Conservation (phyloP, 441 rosid genomes). For the Omphalea diandra region DNA sequence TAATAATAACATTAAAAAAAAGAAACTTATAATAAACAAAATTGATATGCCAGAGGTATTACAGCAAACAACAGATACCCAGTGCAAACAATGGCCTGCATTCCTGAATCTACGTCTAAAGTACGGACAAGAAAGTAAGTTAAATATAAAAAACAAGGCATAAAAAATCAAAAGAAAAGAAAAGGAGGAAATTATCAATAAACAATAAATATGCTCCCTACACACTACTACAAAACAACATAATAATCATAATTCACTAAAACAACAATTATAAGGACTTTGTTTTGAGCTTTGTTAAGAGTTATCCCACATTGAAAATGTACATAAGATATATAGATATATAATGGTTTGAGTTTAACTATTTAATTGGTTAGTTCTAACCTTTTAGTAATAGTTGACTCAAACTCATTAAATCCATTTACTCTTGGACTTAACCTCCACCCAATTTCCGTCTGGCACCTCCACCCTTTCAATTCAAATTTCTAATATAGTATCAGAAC, state of each 20-base stretch:
- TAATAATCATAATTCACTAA: neutral
- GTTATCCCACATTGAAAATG: too few species aligned
- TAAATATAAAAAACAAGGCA: slow-evolving; percentile 16
- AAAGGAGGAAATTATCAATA: too few species aligned
- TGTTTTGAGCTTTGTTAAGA: neutral
- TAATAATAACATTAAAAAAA: neutral
- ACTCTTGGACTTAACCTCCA: too few species aligned
- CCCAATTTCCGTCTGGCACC: too few species aligned
- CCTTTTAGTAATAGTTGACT: too few species aligned
- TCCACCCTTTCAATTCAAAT: too few species aligned
- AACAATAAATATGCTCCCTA: too few species aligned
- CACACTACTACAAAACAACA: neutral
- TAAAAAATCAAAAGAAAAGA: neutral
- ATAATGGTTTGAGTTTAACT: too few species aligned
- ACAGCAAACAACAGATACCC: neutral
- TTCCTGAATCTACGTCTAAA: neutral
- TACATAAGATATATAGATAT: too few species aligned
- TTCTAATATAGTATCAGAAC: too few species aligned
- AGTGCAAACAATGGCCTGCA: neutral
- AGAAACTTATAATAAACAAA: neutral
- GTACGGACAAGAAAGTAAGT: slow-evolving; percentile 1
- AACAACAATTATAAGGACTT: slow-evolving; percentile 6
- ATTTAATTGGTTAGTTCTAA: too few species aligned
- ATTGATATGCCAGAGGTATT: neutral
- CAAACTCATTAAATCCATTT: too few species aligned